A percentile compares a stretch with the other conserved stretches of the same genome.
Conservation (phyloP, 305 asterid species). For the Fraxinus angustifolia region DNA sequence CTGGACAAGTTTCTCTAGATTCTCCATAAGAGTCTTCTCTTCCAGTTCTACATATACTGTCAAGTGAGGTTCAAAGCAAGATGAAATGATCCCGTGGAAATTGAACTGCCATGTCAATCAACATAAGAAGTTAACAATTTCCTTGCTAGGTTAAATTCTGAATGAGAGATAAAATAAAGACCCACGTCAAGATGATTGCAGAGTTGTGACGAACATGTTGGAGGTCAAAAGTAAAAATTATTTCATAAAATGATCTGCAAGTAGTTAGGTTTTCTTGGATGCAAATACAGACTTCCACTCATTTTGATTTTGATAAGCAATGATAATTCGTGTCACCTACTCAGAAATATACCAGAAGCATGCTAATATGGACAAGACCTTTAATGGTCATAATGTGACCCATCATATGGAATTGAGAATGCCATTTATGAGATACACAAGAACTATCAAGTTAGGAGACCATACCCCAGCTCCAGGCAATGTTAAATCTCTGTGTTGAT, state of each 20-base stretch:
- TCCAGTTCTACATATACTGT: slow-evolving; percentile 85
- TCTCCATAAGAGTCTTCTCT: slow-evolving; percentile 95
- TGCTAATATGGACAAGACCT: not conserved
- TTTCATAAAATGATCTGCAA: not conserved
- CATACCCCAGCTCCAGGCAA: slow-evolving; percentile 97
- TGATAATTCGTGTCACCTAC: slow-evolving; percentile 4
- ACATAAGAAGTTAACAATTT: slow-evolving; percentile 15
- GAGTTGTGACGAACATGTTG: not conserved
- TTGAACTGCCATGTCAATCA: slow-evolving; percentile 64
- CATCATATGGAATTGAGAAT: slow-evolving; percentile 1
- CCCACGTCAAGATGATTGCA: not conserved
- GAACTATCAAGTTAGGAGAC: slow-evolving; percentile 22
- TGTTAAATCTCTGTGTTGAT: slow-evolving; percentile 68
- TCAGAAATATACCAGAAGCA: slow-evolving; percentile 13
- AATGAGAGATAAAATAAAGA: slow-evolving; percentile 21
- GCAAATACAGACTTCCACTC: slow-evolving; percentile 13
- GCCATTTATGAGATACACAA: not conserved
- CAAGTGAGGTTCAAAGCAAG: slow-evolving; percentile 98
- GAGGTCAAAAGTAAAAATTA: not conserved
- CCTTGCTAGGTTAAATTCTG: slow-evolving; percentile 15
- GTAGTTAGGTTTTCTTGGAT: not conserved
- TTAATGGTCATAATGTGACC: not conserved
- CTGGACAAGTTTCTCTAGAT: slow-evolving; percentile 95
- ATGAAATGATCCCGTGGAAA: slow-evolving; percentile 91
- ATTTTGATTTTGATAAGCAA: slow-evolving; percentile 7